Evolutionary conservation across 352 stramenopile species (phyloP).

Genomic region (Phytophthora melonis): DNA sequence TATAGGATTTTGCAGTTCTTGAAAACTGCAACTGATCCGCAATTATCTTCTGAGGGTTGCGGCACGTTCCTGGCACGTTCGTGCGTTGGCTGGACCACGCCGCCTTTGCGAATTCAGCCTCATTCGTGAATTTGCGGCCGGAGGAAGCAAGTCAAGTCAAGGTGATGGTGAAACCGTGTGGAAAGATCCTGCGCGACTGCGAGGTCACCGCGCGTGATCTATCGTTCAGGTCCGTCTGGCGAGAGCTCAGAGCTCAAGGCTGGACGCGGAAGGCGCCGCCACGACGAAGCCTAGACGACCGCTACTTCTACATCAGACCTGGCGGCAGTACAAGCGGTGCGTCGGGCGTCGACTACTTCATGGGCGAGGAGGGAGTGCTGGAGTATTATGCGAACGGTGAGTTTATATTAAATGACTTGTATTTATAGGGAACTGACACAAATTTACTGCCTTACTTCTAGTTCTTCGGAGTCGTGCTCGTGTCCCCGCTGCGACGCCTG

Average conservation of each 20-base stretch:
- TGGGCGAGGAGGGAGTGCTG: background rate
- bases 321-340: background rate
- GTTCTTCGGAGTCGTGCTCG: background rate
- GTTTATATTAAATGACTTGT: too few species aligned
- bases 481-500: background rate
- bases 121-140: background rate
- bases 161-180: slow-evolving; percentile 1
- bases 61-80: background rate
- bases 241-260: too few species aligned
- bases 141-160: too few species aligned
- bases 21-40: too few species aligned
- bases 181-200: background rate
- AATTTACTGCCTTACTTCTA: background rate
- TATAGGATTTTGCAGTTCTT: too few species aligned
- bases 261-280: background rate
- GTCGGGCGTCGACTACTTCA: background rate
- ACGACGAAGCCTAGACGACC: slow-evolving; percentile 13
- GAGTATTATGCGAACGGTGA: too few species aligned
- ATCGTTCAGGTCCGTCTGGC: too few species aligned
- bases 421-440: background rate
- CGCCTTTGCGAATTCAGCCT: slow-evolving; percentile 7
- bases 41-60: too few species aligned
- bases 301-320: slow-evolving; percentile 8
- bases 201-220: background rate
- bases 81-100: background rate